A percentile compares a stretch with the other conserved stretches of the same genome.
phyloP scores from a whole-genome alignment of 2,329 filamentous ascomycete genomes.

The Colletotrichum godetiae region DNA sequence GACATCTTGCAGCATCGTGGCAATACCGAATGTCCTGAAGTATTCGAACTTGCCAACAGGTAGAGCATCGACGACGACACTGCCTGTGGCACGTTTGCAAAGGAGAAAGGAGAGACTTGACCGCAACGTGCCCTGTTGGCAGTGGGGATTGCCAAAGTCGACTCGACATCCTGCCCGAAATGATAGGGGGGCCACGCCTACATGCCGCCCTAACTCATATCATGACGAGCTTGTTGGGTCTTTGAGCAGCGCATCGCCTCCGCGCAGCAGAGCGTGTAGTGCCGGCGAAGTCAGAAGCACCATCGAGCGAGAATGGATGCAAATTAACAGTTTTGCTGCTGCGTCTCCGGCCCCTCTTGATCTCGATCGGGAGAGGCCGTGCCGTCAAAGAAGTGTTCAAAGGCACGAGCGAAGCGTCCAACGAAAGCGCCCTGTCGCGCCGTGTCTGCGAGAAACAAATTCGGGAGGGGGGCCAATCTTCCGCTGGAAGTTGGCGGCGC shows the following conservation, averaged over 20 bases:
- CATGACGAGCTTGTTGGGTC: not conserved
- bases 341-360: slow-evolving; percentile 11
- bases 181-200: slow-evolving; percentile 3
- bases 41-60: not conserved
- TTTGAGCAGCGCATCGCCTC: not conserved
- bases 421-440: not conserved
- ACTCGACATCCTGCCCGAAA: slow-evolving; percentile 8
- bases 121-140: not conserved
- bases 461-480: not conserved
- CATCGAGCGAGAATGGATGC: not conserved
- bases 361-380: slow-evolving; percentile 13
- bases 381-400: not conserved
- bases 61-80: not conserved
- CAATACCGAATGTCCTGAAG: not conserved
- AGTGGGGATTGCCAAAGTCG: not conserved
- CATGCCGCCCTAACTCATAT: not conserved
- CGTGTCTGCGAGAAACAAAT: not conserved
- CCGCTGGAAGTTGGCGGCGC: slow-evolving; percentile 12
- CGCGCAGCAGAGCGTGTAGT: not conserved
- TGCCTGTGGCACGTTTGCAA: not conserved
- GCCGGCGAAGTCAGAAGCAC: not conserved
- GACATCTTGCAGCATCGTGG: not conserved
- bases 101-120: not conserved
- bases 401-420: slow-evolving; percentile 5
- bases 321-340: not conserved